These are phyloP conservation scores for Stentor coeruleus DNA, from an alignment of 73 alveolate genomes.

Conservation along the genomic window DNA sequence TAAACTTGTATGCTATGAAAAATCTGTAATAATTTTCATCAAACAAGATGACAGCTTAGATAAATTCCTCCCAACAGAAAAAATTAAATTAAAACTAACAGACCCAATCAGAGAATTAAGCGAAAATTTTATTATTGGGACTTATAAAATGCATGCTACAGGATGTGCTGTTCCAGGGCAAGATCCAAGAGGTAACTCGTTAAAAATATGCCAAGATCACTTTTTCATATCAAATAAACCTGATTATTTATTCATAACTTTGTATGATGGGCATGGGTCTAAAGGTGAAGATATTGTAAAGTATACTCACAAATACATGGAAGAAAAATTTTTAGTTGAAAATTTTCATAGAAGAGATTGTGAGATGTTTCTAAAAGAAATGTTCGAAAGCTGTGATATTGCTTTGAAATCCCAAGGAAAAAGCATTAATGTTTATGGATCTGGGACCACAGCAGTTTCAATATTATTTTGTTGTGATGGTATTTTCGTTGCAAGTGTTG, in stretches of 20 bases:
- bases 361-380: not conserved
- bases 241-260: not conserved
- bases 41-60: not conserved
- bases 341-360: not conserved
- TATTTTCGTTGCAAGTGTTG: conserved; percentile 5
- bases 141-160: not conserved
- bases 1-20: no score
- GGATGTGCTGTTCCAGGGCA: not conserved
- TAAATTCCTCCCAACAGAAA: not conserved
- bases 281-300: not conserved
- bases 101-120: not conserved
- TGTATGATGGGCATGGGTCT: conserved; percentile 18
- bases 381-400: not conserved
- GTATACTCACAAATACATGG: not conserved
- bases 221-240: not conserved
- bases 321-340: not conserved
- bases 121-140: not conserved
- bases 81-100: not conserved
- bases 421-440: not conserved
- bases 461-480: not conserved
- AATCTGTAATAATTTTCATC: not conserved
- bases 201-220: not conserved
- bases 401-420: not conserved
- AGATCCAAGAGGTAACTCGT: not conserved
- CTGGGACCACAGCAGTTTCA: not conserved